These are phyloP conservation scores for Ceratocystiopsis minuta DNA, from an alignment of 2,329 filamentous ascomycete species.

Conservation along the genomic window DNA sequence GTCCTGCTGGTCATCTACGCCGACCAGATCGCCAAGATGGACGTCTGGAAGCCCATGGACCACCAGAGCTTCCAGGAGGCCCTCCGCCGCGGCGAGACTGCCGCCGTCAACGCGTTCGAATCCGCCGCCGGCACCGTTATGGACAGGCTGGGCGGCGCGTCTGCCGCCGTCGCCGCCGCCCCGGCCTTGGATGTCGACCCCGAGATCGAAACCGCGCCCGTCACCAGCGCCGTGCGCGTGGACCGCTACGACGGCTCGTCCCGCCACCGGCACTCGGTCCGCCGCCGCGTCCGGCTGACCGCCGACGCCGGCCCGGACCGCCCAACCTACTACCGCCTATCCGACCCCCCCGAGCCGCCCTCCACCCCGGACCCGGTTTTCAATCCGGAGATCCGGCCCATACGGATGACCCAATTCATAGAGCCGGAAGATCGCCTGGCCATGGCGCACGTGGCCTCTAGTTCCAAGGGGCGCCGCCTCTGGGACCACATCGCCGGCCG, in stretches of 20 bases:
- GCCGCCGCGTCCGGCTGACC: not conserved
- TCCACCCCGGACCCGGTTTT: not conserved
- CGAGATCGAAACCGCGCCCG: not conserved
- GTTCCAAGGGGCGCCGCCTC: no score
- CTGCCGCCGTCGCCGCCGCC: no score
- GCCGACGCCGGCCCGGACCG: not conserved
- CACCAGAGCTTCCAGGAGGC: conserved; percentile 8
- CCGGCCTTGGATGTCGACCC: not conserved
- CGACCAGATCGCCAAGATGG: conserved; percentile 25
- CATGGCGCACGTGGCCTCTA: no score
- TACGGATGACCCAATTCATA: no score
- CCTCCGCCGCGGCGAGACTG: conserved; percentile 1
- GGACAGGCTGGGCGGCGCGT: not conserved
- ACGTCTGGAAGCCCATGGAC: conserved; percentile 20
- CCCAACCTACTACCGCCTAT: conserved; percentile 1
- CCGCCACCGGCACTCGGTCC: no score
- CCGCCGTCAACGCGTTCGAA: not conserved
- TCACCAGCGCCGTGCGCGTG: no score
- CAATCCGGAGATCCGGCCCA: not conserved
- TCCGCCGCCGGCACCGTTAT: not conserved
- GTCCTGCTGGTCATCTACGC: conserved; percentile 28
- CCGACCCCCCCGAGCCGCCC: not conserved
- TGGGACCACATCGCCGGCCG: no score
- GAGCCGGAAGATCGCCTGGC: no score
- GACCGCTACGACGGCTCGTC: no score